Percentiles rank a stretch among this genome's conserved stretches.
phyloP scores from a whole-genome alignment of 371 early-diverging fungal species.

The Rhizopus sp. region DNA sequence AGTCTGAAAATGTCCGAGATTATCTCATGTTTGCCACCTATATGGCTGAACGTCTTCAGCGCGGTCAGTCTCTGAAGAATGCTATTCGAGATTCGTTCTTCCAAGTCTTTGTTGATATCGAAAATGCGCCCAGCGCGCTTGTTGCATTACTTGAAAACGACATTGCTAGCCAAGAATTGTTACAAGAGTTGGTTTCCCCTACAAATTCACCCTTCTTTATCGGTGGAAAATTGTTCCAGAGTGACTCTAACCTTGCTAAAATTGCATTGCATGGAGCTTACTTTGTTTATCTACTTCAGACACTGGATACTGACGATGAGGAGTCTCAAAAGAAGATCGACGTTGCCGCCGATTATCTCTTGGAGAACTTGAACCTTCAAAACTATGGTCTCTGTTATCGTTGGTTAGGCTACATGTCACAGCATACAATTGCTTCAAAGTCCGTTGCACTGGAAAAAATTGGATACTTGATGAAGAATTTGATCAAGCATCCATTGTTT shows the following conservation, averaged over 20 bases:
- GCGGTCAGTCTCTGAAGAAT: slow-evolving; percentile 57
- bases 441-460: slow-evolving; percentile 30
- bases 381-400: slow-evolving; percentile 50
- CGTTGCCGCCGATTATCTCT: slow-evolving; percentile 57
- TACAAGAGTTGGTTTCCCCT: slow-evolving; percentile 39
- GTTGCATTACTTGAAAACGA: slow-evolving; percentile 20
- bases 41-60: slow-evolving; percentile 67
- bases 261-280: slow-evolving; percentile 66
- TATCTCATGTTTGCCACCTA: slow-evolving; percentile 60
- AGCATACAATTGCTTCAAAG: slow-evolving; percentile 23
- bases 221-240: slow-evolving; percentile 55
- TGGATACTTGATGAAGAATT: slow-evolving; percentile 29
- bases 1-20: slow-evolving; percentile 55
- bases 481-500: slow-evolving; percentile 30
- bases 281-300: slow-evolving; percentile 48
- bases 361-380: slow-evolving; percentile 51
- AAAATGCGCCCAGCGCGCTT: slow-evolving; percentile 26
- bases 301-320: slow-evolving; percentile 16
- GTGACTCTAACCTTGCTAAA: slow-evolving; percentile 60
- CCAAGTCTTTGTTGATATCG: slow-evolving; percentile 55
- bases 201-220: slow-evolving; percentile 60
- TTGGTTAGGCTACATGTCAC: slow-evolving; percentile 56
- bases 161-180: slow-evolving; percentile 10
- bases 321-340: slow-evolving; percentile 33
- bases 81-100: slow-evolving; percentile 58